phyloP scores from a whole-genome alignment of 164 flowering plant species.

The Liriodendron chinense region DNA sequence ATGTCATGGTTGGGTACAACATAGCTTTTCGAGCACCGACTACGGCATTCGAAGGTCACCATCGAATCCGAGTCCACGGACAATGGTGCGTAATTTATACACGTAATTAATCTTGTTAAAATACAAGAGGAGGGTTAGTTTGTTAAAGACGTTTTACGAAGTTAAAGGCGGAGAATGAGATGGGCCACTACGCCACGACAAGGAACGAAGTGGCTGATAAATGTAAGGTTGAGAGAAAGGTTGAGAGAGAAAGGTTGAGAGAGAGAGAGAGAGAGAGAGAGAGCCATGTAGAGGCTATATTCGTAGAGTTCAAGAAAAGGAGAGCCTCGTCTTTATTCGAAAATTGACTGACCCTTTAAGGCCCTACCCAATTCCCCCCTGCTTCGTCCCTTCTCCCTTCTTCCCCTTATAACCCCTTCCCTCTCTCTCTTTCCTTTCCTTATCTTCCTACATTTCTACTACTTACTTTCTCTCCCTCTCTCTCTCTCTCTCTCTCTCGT shows the following conservation, averaged over 20 bases:
- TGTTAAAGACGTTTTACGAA: not conserved
- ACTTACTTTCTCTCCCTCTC: not conserved
- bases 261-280: constrained; percentile 3
- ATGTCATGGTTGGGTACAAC: no score
- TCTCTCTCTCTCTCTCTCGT: not conserved
- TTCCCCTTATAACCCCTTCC: not conserved
- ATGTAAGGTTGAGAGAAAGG: not conserved
- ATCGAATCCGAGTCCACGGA: no score
- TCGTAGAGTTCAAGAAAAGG: constrained; percentile 22
- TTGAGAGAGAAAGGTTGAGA: no score
- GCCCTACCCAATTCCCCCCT: constrained; percentile 1
- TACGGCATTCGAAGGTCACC: no score
- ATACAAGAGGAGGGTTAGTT: no score
- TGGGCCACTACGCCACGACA: no score
- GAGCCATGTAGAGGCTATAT: not conserved
- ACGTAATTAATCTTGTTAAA: no score
- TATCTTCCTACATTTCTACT: not conserved
- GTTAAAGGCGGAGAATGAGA: not conserved
- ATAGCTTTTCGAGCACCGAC: no score
- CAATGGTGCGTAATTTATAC: no score
- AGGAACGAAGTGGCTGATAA: no score
- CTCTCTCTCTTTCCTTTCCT: not conserved
- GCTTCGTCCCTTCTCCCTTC: not conserved
- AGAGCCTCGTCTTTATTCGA: constrained; percentile 26
- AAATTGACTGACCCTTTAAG: constrained; percentile 7